Evolutionary conservation across 129 eudicot species (phyloP).

Genomic region (Escallonia rubra): DNA sequence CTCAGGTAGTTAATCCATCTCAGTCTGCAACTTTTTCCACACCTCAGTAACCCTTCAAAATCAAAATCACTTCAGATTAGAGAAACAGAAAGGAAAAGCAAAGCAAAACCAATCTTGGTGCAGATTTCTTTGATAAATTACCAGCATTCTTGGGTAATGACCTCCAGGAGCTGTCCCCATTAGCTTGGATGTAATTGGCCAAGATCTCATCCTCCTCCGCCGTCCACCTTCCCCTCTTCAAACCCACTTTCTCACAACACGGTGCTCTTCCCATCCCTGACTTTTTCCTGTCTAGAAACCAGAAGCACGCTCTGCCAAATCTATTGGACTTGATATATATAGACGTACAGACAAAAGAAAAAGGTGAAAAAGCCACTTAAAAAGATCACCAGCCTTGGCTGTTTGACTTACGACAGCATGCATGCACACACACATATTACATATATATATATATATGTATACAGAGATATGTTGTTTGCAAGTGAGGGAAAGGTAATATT

Average conservation of each 20-base stretch:
- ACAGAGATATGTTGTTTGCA: no score
- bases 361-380: background rate
- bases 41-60: constrained; percentile 57
- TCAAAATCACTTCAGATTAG: no score
- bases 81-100: no score
- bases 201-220: constrained; percentile 77
- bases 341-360: background rate
- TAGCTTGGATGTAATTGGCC: constrained; percentile 56
- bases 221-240: constrained; percentile 87
- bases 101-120: no score
- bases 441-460: background rate
- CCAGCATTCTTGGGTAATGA: constrained; percentile 94
- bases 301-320: background rate
- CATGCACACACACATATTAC: background rate
- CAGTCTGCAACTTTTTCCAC: constrained; percentile 89
- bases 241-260: constrained; percentile 84
- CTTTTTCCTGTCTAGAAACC: background rate
- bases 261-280: constrained; percentile 77
- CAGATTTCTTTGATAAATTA: background rate
- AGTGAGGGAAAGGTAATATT: background rate
- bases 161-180: constrained; percentile 96
- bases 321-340: background rate
- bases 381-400: background rate
- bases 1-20: constrained; percentile 90
- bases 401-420: background rate